These are phyloP conservation scores for Spergularia azorica DNA, from an alignment of 179 eudicot genomes.

Conservation along the genomic window DNA sequence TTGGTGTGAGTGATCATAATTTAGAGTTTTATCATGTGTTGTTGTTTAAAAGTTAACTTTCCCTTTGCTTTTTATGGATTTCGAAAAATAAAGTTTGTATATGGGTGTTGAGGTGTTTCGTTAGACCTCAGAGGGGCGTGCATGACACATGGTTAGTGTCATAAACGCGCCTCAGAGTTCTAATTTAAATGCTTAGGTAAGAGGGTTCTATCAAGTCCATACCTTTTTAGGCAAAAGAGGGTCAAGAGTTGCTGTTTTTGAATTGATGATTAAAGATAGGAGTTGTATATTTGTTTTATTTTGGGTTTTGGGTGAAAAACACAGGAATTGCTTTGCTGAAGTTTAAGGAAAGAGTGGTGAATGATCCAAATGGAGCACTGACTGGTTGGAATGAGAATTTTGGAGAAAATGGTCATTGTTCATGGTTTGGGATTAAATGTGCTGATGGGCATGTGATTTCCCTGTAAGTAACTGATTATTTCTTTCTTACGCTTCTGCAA, in stretches of 20 bases:
- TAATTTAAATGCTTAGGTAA: not conserved
- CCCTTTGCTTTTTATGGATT: too few species aligned
- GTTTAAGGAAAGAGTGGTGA: slow-evolving; percentile 55
- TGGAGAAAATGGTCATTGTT: slow-evolving; percentile 63
- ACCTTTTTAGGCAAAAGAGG: not conserved
- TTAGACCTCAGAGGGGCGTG: too few species aligned
- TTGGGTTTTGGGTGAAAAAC: slow-evolving; percentile 11
- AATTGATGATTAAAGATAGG: not conserved
- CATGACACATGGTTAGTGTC: too few species aligned
- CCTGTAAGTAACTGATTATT: slow-evolving; percentile 54
- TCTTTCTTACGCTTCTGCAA: not conserved
- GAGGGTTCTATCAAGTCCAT: not conserved
- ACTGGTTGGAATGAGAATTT: slow-evolving; percentile 56
- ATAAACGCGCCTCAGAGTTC: too few species aligned
- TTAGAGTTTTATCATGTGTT: too few species aligned
- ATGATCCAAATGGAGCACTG: slow-evolving; percentile 74
- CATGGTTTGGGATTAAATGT: slow-evolving; percentile 82
- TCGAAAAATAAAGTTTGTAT: too few species aligned
- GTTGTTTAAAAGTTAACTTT: too few species aligned
- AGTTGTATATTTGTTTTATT: not conserved
- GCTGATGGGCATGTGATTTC: slow-evolving; percentile 55
- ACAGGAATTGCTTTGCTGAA: slow-evolving; percentile 71
- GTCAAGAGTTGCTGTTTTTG: not conserved
- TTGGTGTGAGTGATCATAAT: too few species aligned
- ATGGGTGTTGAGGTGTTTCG: too few species aligned